Base-by-base conservation (phyloP, 306 rosid species). In the Dryas drummondii region DNA sequence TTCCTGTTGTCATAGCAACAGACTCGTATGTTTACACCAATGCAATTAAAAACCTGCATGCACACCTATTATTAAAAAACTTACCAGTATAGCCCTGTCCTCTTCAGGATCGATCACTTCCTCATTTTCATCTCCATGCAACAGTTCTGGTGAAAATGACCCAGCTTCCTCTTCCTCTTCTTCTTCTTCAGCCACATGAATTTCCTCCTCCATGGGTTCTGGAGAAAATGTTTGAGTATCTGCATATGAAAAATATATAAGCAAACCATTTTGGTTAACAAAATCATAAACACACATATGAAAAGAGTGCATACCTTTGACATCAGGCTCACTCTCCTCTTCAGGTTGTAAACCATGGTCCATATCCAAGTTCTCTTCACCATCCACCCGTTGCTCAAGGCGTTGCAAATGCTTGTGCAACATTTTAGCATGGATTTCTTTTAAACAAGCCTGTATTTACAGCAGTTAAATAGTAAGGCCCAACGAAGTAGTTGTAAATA, bases 61-160 rank as follows among this genome's bases (percentile, higher is more conserved):
- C 58, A 22, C 66, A 26, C 15, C 14, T 55, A 65, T 45, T 41
- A 50, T 47, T 50, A 53, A 64, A 16, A 57, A 59, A 19, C 46
- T 48, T 83, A 90, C 92, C 86, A 92, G 88, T 55, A 85, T 80
- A 68, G 96, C 97, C 80, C 85, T 92, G 70, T 94, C 99, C 86
- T 89, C 97, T 83, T 94, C 97, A 76, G 97, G 97, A 57, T 94
- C 97, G 64, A 94, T 75, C 52, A 91, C 99, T 72, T 90, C 97
- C 82, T 92, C 97, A 59, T 77, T 82, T 22, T 90, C 99, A 87
- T 91, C 96, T 53, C 89, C 96, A 53, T 91, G 96, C 80, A 91
- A 71, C 77, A 94, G 78, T 78, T 86, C 88, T 6, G 98, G 98
- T 49, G 98, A 91, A 86, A 87, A 91, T 66, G 97, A 94, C 72